Evolutionary conservation across 2,329 filamentous ascomycete genomes (phyloP).

Genomic region (Ophidiomyces ophidiicola): DNA sequence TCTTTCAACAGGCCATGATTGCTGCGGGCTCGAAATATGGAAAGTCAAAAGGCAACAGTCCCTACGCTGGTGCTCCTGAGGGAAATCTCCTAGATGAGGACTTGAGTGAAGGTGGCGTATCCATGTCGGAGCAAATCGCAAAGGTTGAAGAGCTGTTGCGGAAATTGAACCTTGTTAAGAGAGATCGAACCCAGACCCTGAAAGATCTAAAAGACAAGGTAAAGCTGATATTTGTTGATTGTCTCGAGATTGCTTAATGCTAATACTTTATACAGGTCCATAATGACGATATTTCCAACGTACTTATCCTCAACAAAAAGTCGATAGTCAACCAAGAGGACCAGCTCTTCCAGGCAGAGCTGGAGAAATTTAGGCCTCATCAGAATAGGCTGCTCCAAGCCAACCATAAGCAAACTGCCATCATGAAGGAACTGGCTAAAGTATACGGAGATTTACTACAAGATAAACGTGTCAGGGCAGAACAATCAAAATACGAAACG

Average conservation of each 20-base stretch:
- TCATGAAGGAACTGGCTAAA: conserved; percentile 88
- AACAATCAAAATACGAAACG: conserved; percentile 88
- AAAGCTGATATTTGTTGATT: conserved; percentile 14
- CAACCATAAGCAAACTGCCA: conserved; percentile 82
- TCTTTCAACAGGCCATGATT: conserved; percentile 78
- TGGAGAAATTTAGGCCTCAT: conserved; percentile 94
- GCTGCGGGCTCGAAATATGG: conserved; percentile 52
- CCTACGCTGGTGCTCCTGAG: conserved; percentile 46
- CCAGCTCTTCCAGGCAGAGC: conserved; percentile 84
- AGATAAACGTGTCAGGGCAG: conserved; percentile 82
- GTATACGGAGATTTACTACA: conserved; percentile 80
- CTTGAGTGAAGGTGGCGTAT: conserved; percentile 66
- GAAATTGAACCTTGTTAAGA: conserved; percentile 83
- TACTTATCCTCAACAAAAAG: conserved; percentile 96
- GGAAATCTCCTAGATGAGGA: conserved; percentile 82
- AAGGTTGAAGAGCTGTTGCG: conserved; percentile 81
- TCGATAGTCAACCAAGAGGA: conserved; percentile 82
- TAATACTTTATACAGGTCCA: conserved; percentile 53
- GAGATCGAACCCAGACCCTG: conserved; percentile 78
- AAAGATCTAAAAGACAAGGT: conserved; percentile 98
- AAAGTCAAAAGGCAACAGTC: conserved; percentile 51
- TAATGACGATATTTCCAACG: conserved; percentile 93
- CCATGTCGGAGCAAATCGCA: conserved; percentile 77
- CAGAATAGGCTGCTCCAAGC: conserved; percentile 85
- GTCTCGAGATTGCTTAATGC: neutral